Evolutionary conservation across 257 asterid species (phyloP).

Genomic region (Primulina tabacum): DNA sequence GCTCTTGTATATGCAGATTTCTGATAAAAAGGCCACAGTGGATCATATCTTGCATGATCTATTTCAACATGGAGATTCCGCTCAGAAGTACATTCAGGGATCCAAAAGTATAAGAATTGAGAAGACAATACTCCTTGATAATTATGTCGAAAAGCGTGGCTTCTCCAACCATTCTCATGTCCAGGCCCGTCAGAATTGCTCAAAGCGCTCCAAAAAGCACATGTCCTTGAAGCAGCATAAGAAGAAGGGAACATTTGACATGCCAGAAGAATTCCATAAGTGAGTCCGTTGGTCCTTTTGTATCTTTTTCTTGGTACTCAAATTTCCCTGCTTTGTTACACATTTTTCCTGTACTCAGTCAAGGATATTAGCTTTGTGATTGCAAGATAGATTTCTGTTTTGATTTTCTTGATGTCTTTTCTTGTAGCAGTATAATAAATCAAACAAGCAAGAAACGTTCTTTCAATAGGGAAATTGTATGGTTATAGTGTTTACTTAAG

Average conservation of each 20-base stretch:
- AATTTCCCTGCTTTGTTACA: not conserved
- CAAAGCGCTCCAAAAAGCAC: conserved; percentile 73
- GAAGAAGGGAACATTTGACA: conserved; percentile 52
- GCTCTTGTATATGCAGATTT: conserved; percentile 34
- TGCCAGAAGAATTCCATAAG: conserved; percentile 67
- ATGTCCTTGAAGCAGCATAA: conserved; percentile 74
- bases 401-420: no score
- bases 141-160: conserved; percentile 46
- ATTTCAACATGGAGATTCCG: conserved; percentile 77
- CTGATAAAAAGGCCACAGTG: conserved; percentile 40
- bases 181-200: conserved; percentile 37
- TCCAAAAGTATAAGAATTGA: conserved; percentile 69
- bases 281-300: conserved; percentile 36
- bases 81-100: conserved; percentile 75
- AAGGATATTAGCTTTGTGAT: no score
- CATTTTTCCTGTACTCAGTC: not conserved
- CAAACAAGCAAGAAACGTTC: no score
- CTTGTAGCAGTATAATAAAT: no score
- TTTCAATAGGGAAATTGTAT: not conserved
- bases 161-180: conserved; percentile 25
- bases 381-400: no score
- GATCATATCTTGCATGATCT: conserved; percentile 65
- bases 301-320: not conserved
- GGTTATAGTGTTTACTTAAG: no score
- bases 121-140: conserved; percentile 81